phyloP scores from a whole-genome alignment of 1,284 basidiomycete species.

The Xerocomus nothofagi region DNA sequence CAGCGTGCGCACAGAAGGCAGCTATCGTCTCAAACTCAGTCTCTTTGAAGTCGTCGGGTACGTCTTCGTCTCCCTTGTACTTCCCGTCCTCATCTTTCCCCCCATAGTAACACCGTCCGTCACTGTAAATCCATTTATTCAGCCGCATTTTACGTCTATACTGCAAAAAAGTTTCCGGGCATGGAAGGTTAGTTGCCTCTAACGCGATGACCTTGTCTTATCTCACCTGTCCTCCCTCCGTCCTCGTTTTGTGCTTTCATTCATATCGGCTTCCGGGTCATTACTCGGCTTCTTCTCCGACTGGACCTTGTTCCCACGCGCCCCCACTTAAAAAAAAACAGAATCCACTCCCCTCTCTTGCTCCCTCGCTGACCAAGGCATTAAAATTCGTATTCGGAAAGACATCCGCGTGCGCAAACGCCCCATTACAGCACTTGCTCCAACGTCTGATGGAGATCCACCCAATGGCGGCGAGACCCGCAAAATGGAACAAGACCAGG shows the following conservation, averaged over 20 bases:
- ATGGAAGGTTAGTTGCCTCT: conserved; percentile 70
- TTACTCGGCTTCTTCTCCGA: conserved; percentile 15
- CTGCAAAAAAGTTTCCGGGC: conserved; percentile 92
- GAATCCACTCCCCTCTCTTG: conserved; percentile 88
- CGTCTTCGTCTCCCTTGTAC: conserved; percentile 30
- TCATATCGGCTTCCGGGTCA: conserved; percentile 24
- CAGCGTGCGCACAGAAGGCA: conserved; percentile 87
- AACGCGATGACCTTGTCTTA: conserved; percentile 16
- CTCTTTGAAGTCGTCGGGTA: conserved; percentile 93
- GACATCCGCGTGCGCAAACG: conserved; percentile 81
- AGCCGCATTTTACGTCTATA: conserved; percentile 86
- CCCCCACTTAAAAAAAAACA: conserved; percentile 32
- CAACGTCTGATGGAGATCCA: conserved; percentile 39
- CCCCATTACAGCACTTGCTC: conserved; percentile 45
- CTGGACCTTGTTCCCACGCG: conserved; percentile 1
- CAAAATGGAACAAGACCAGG: conserved; percentile 29
- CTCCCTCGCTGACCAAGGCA: conserved; percentile 87
- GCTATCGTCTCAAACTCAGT: conserved; percentile 82
- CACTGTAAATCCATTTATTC: conserved; percentile 90
- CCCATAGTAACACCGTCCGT: conserved; percentile 68
- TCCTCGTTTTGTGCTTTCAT: conserved; percentile 17
- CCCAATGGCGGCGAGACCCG: conserved; percentile 15
- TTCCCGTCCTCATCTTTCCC: conserved; percentile 5
- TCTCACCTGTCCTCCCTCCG: conserved; percentile 16
- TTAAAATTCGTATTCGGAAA: conserved; percentile 90